Evolutionary conservation across 352 stramenopile species (phyloP).

Genomic region (Globisporangium nunn): DNA sequence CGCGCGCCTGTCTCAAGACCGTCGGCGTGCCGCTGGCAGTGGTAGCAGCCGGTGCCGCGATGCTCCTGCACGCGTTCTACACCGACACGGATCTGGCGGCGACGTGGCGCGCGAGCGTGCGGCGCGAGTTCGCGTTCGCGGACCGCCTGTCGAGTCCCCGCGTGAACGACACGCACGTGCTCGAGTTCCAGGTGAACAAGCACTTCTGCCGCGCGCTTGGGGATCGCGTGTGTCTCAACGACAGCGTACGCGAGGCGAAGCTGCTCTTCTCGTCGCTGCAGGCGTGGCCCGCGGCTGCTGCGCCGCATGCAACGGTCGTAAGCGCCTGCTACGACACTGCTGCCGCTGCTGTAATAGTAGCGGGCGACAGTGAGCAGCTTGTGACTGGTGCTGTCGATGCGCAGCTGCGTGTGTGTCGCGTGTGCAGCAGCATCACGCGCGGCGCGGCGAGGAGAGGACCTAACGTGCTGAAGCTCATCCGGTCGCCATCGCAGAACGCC

Average conservation of each 20-base stretch:
- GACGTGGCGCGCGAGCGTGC: constrained; percentile 1
- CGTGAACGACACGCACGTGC: neutral
- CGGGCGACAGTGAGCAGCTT: neutral
- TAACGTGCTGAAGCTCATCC: constrained; percentile 10
- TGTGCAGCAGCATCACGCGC: constrained; percentile 2
- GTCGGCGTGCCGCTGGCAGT: constrained; percentile 10
- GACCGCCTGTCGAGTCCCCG: neutral
- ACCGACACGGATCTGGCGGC: neutral
- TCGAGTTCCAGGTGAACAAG: constrained; percentile 16
- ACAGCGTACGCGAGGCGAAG: neutral
- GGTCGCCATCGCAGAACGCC: constrained; percentile 4
- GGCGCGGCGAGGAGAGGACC: neutral
- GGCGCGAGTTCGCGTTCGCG: constrained; percentile 1
- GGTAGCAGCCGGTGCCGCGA: constrained; percentile 9
- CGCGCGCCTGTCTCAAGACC: constrained; percentile 9
- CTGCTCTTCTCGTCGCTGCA: constrained; percentile 6
- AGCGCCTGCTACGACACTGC: neutral
- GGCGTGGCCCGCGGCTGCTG: neutral
- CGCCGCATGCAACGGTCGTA: neutral
- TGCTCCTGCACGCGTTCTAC: constrained; percentile 11
- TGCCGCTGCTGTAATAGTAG: too few relatives aligned
- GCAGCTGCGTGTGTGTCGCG: constrained; percentile 1
- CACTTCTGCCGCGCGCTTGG: constrained; percentile 15
- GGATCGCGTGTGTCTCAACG: constrained; percentile 6
- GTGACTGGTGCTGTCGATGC: neutral